Evolutionary conservation across 495 filamentous ascomycete species (phyloP).

Genomic region (Xylaria castorea): DNA sequence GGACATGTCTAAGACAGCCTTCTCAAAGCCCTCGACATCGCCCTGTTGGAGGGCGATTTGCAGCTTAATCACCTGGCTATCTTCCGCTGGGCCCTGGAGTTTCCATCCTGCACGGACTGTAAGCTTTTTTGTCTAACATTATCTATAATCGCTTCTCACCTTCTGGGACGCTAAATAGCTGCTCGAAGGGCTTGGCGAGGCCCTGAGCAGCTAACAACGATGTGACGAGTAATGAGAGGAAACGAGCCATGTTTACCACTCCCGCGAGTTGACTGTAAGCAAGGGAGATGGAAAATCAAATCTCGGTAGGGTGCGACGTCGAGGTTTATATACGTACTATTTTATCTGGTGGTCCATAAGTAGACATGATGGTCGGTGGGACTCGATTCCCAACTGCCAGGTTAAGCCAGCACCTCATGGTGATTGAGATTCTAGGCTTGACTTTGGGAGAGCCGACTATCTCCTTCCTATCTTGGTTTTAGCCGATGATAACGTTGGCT

Average conservation of each 20-base stretch:
- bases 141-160: constrained; percentile 9
- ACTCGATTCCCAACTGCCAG: constrained; percentile 16
- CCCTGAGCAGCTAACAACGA: constrained; percentile 30
- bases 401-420: constrained; percentile 7
- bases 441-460: background rate
- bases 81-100: constrained; percentile 29
- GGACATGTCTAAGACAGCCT: constrained; percentile 63
- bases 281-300: background rate
- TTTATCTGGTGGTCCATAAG: constrained; percentile 12
- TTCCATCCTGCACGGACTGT: constrained; percentile 29
- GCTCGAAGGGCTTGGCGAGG: constrained; percentile 31
- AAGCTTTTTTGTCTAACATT: background rate
- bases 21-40: constrained; percentile 60
- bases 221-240: constrained; percentile 25
- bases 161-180: constrained; percentile 23
- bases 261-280: background rate
- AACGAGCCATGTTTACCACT: constrained; percentile 29
- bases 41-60: constrained; percentile 58
- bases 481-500: constrained; percentile 28
- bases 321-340: constrained; percentile 14
- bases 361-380: background rate
- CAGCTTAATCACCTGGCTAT: constrained; percentile 41
- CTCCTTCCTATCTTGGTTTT: constrained; percentile 29
- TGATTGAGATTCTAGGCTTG: background rate
- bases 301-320: background rate